These are phyloP conservation scores for Phytophthora foliorum DNA, from an alignment of 352 stramenopile species.

Conservation along the genomic window DNA sequence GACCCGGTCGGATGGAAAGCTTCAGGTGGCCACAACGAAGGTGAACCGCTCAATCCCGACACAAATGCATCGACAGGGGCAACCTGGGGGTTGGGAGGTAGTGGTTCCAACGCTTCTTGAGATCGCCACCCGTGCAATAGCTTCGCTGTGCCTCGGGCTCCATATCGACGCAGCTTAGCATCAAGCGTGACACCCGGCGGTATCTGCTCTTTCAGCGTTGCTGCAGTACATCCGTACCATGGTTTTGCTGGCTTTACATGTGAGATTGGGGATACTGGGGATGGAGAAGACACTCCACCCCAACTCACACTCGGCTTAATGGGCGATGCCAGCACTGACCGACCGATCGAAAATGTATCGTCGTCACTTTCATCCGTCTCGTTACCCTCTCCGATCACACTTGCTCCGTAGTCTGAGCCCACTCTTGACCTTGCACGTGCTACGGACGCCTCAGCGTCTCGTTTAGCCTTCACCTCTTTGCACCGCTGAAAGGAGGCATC, in stretches of 20 bases:
- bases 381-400: constrained; percentile 17
- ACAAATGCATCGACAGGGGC: constrained; percentile 22
- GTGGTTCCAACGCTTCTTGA: constrained; percentile 18
- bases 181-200: constrained; percentile 47
- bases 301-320: constrained; percentile 20
- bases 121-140: constrained; percentile 35
- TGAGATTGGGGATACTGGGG: constrained; percentile 2
- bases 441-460: not conserved
- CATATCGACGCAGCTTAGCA: constrained; percentile 65
- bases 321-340: constrained; percentile 23
- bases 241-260: constrained; percentile 43
- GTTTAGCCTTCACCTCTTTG: constrained; percentile 4
- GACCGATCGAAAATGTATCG: constrained; percentile 1
- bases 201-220: constrained; percentile 46
- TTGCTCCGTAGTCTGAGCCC: constrained; percentile 20
- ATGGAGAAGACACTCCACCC: not conserved
- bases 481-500: constrained; percentile 5
- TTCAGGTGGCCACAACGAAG: constrained; percentile 64
- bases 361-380: constrained; percentile 31
- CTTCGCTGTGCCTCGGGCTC: constrained; percentile 37
- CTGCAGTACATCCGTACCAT: constrained; percentile 53
- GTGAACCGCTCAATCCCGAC: constrained; percentile 39
- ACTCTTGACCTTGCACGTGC: not conserved
- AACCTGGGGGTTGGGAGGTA: constrained; percentile 7
- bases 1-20: constrained; percentile 51